Evolutionary conservation across 2,329 filamentous ascomycete genomes (phyloP).

Genomic region (Penicillium sp.): DNA sequence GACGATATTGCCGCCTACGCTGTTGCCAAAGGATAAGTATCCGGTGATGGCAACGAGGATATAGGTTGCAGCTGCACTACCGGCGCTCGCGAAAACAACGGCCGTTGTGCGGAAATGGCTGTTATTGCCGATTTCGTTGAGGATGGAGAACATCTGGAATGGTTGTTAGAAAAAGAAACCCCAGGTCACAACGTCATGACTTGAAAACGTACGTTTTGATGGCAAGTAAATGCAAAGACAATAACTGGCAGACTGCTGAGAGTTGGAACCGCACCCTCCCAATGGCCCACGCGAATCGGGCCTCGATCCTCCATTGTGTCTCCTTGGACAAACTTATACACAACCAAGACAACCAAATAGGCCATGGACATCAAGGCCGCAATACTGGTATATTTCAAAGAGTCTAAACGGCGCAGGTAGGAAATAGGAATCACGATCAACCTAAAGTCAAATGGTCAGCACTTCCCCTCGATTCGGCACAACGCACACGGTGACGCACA

Average conservation of each 20-base stretch:
- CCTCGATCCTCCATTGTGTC: slow-evolving; percentile 74
- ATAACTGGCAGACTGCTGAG: slow-evolving; percentile 90
- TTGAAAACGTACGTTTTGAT: slow-evolving; percentile 75
- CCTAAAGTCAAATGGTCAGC: slow-evolving; percentile 45
- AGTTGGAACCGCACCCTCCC: slow-evolving; percentile 73
- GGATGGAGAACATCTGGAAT: slow-evolving; percentile 89
- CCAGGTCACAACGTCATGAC: background rate
- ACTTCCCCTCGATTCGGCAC: background rate
- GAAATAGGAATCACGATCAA: slow-evolving; percentile 91
- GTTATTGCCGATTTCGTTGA: slow-evolving; percentile 90
- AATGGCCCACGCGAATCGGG: slow-evolving; percentile 71
- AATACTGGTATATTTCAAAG: slow-evolving; percentile 94
- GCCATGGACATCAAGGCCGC: slow-evolving; percentile 89
- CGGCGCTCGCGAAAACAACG: slow-evolving; percentile 81
- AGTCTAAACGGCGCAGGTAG: slow-evolving; percentile 87
- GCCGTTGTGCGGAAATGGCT: slow-evolving; percentile 73
- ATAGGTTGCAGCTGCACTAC: slow-evolving; percentile 82
- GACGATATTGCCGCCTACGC: slow-evolving; percentile 87
- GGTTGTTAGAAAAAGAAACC: slow-evolving; percentile 13
- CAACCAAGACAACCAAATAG: slow-evolving; percentile 87
- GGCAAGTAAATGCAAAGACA: slow-evolving; percentile 98
- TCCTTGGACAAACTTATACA: slow-evolving; percentile 80
- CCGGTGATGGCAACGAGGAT: slow-evolving; percentile 90
- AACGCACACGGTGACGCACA: slow-evolving; percentile 51
- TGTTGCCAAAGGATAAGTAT: slow-evolving; percentile 91